Evolutionary conservation across 2,329 filamentous ascomycete species (phyloP).

Genomic region (Myotisia sp.): DNA sequence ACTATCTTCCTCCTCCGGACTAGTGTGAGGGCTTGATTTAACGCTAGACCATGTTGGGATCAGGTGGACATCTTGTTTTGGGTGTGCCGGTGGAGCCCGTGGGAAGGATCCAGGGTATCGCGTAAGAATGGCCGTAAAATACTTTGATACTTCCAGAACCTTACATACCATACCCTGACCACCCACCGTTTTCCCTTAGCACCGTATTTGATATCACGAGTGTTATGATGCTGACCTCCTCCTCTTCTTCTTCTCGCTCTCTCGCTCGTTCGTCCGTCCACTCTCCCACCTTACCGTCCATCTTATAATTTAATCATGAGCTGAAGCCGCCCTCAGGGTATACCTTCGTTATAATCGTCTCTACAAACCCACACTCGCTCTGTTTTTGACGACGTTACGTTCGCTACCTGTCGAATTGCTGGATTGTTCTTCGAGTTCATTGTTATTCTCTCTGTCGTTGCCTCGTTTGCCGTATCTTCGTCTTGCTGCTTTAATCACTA

Average conservation of each 20-base stretch:
- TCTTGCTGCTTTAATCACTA: neutral
- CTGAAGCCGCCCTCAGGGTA: neutral
- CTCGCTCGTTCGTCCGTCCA: conserved; percentile 13
- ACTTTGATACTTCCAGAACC: too few relatives aligned
- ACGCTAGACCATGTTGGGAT: too few relatives aligned
- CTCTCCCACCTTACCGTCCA: conserved; percentile 5
- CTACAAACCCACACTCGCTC: conserved; percentile 21
- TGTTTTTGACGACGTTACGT: conserved; percentile 24
- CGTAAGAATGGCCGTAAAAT: too few relatives aligned
- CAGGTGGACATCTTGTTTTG: too few relatives aligned
- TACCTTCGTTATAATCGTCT: conserved; percentile 5
- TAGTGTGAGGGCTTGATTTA: too few relatives aligned
- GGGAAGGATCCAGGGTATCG: too few relatives aligned
- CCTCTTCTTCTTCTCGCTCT: conserved; percentile 12
- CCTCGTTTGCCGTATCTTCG: neutral
- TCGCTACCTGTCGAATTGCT: conserved; percentile 24
- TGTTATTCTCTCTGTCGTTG: conserved; percentile 18
- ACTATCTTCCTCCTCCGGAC: too few relatives aligned
- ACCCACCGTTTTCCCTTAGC: neutral
- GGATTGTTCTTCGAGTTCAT: conserved; percentile 7
- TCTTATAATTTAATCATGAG: conserved; percentile 4
- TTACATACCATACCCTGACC: neutral
- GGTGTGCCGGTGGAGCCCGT: too few relatives aligned
- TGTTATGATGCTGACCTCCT: conserved; percentile 10
- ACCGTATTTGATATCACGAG: neutral